Evolutionary conservation across 805 yeast species (phyloP).

Genomic region (Candida alai): DNA sequence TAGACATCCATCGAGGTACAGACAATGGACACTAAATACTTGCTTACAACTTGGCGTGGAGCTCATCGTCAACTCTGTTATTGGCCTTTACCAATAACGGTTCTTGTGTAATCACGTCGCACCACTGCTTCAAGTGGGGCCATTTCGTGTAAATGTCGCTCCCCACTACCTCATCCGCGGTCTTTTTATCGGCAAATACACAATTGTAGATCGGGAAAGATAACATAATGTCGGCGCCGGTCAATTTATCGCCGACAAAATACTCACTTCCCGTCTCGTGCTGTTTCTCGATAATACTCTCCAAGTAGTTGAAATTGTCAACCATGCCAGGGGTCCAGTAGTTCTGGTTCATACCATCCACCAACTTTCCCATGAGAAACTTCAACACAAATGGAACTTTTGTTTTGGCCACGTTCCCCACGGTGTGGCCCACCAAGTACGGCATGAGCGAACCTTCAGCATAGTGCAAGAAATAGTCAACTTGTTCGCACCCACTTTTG

Average conservation of each 20-base stretch:
- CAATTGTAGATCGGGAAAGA: conserved; percentile 32
- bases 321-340: conserved; percentile 24
- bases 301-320: conserved; percentile 26
- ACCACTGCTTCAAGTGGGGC: conserved; percentile 25
- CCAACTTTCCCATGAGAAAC: conserved; percentile 19
- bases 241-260: conserved; percentile 32
- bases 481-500: conserved; percentile 37
- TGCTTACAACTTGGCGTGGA: too few relatives aligned
- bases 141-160: conserved; percentile 10
- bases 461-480: conserved; percentile 52
- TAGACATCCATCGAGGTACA: too few relatives aligned
- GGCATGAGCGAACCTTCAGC: conserved; percentile 64
- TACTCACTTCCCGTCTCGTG: conserved; percentile 23
- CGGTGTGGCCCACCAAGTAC: conserved; percentile 32
- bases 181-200: conserved; percentile 22
- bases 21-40: too few relatives aligned
- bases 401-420: conserved; percentile 21
- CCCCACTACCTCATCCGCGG: conserved; percentile 7
- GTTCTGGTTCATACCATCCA: conserved; percentile 18
- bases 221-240: conserved; percentile 36
- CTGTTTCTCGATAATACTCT: conserved; percentile 22
- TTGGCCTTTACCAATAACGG: conserved; percentile 16
- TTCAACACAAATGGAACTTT: conserved; percentile 25
- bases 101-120: conserved; percentile 11
- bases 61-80: conserved; percentile 9